These are phyloP conservation scores for Rhododendron vialii DNA, from an alignment of 148 eudicot species.

Conservation along the genomic window DNA sequence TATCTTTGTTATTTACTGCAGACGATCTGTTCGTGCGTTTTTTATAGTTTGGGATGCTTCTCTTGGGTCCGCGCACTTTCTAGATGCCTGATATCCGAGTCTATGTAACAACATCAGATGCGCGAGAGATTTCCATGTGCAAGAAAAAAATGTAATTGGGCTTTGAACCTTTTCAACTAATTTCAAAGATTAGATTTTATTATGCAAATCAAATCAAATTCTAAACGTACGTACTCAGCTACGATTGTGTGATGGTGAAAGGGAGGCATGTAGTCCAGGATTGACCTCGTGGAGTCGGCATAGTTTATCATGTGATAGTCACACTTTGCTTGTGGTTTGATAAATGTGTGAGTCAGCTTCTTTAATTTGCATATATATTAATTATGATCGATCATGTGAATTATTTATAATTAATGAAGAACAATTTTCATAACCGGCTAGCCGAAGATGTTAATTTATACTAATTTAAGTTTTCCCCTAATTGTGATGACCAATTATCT, in stretches of 20 bases:
- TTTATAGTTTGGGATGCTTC: neutral
- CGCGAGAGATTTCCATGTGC: neutral
- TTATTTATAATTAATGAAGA: neutral
- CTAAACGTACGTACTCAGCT: neutral
- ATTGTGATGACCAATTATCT: neutral
- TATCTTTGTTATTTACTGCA: neutral
- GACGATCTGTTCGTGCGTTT: neutral
- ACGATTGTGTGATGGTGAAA: neutral
- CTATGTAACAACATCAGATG: neutral
- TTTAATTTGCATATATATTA: neutral
- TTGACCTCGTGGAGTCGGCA: neutral
- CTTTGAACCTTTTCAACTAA: neutral
- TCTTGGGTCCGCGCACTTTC: neutral
- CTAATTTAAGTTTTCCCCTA: neutral
- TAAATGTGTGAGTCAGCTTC: neutral
- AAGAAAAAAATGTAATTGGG: neutral
- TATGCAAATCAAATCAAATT: neutral
- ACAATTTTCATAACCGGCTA: neutral
- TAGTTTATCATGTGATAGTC: neutral
- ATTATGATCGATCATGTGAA: neutral
- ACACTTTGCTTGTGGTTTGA: constrained; percentile 6
- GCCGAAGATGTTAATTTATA: neutral
- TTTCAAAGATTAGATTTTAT: constrained; percentile 4
- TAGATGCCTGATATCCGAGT: neutral
- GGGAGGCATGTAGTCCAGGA: neutral